These are phyloP conservation scores for Pilaira anomala DNA, from an alignment of 192 early-diverging fungal genomes.

Conservation along the genomic window DNA sequence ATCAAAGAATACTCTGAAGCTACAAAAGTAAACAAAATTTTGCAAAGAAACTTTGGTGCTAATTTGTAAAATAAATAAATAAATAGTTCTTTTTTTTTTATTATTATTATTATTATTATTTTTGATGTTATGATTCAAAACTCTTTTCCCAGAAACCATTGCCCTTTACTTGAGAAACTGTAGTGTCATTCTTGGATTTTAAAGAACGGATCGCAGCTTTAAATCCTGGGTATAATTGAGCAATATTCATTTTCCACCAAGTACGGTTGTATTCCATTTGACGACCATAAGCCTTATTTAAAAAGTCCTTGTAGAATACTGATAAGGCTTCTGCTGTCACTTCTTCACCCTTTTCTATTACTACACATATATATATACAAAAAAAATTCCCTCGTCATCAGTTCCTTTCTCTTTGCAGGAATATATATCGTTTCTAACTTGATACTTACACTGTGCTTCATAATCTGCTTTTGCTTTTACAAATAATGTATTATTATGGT, in stretches of 20 bases:
- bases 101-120: conserved; percentile 4
- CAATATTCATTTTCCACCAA: conserved; percentile 55
- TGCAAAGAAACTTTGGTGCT: conserved; percentile 22
- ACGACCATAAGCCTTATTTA: conserved; percentile 52
- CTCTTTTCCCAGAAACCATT: conserved; percentile 43
- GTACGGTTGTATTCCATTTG: conserved; percentile 58
- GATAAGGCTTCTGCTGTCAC: conserved; percentile 52
- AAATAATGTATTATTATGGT: conserved; percentile 52
- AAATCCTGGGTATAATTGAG: conserved; percentile 45
- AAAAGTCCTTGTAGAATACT: conserved; percentile 57
- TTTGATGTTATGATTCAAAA: conserved; percentile 28
- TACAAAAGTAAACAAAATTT: conserved; percentile 62
- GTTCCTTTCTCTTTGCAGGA: too few relatives aligned
- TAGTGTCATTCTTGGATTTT: conserved; percentile 6
- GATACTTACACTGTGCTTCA: conserved; percentile 45
- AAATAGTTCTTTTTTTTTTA: conserved; percentile 5
- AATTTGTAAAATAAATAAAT: conserved; percentile 2
- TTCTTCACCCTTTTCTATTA: conserved; percentile 35
- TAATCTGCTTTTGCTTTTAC: conserved; percentile 47
- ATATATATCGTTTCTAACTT: too few relatives aligned
- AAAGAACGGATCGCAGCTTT: conserved; percentile 40
- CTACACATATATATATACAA: conserved; percentile 19
- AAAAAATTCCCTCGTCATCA: not conserved
- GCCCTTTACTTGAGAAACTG: not conserved
- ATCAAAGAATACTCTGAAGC: conserved; percentile 81